A percentile compares a stretch with the other conserved stretches of the same genome.
These are phyloP conservation scores for Chlamydomonas schloesseri DNA, from an alignment of 139 green algal genomes.

Conservation along the genomic window DNA sequence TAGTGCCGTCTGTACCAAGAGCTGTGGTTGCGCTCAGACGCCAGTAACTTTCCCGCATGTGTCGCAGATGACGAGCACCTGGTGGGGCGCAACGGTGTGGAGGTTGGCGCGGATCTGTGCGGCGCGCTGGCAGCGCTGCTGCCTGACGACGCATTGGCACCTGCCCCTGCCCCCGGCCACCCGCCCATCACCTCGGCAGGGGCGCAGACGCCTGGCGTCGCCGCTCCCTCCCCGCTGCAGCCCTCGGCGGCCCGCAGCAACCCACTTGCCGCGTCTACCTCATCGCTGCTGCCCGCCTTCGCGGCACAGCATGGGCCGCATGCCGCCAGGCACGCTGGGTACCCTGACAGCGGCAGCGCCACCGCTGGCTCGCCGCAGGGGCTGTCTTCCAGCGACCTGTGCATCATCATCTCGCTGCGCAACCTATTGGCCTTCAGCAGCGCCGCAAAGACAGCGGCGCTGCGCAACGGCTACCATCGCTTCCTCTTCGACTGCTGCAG, in stretches of 20 bases:
- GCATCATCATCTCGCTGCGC: slow-evolving; percentile 55
- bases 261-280: too few relatives aligned
- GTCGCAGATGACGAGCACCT: slow-evolving; percentile 32
- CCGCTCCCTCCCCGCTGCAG: background rate
- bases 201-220: background rate
- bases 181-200: background rate
- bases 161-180: background rate
- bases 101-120: slow-evolving; percentile 53
- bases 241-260: background rate
- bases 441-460: slow-evolving; percentile 55
- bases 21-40: too few relatives aligned
- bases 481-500: slow-evolving; percentile 50
- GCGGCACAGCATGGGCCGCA: too few relatives aligned
- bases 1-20: too few relatives aligned
- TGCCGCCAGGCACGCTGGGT: too few relatives aligned
- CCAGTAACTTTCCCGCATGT: too few relatives aligned
- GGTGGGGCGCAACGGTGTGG: slow-evolving; percentile 15
- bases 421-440: slow-evolving; percentile 63
- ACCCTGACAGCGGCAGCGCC: too few relatives aligned
- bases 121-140: slow-evolving; percentile 41
- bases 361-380: background rate
- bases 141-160: slow-evolving; percentile 19
- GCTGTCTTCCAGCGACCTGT: slow-evolving; percentile 1
- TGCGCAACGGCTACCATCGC: slow-evolving; percentile 50
- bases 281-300: too few relatives aligned